Base-by-base conservation (phyloP, 306 rosid genomes). In the Cicer chorassanicum region DNA sequence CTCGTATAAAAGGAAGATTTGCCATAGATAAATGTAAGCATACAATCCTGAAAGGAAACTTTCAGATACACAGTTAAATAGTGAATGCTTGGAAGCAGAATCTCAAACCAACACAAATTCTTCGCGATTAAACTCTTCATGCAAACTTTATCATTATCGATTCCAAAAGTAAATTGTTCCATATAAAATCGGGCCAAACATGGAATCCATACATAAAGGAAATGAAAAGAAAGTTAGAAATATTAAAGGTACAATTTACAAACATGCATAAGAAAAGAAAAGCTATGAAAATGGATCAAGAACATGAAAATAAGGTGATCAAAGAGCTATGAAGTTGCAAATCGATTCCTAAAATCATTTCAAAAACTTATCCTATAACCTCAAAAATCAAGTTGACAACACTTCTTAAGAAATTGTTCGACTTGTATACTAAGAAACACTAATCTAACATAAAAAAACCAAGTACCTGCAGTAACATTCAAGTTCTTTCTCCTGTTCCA, bases 371-470 rank as follows among this genome's bases (percentile, higher is more conserved):
- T 42, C 69, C n/a, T 7, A 57, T 53, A 36, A 34, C 6, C 42
- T 36, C 60, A 56, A 48, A 65, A 65, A 65, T 29, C 72, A 83
- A 51, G 68, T 48, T 42, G 41, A n/a, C 14, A 16, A 46, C 9
- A 40, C 39, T 50, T 75, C 57, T 63, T 18, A 16, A 43, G 41
- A 46, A 61, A 48, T 64, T 46, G 43, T 65, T 15, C 42, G 36
- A 66, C 69, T 43, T 64, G 8, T 10, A n/a, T 12, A 13, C 13
- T 18, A 15, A 15, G 66, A 76, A 11, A 6, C 68, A 73, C 36
- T 46, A 13, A 74, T 34, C 36, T 24, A 16, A 8, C 10, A 48
- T 46, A 6, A 53, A 49, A 56, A 56, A 70, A 24, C 29, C 41
- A 13, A 24, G 75, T 55, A 54, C 49, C 39, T 13, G 15, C 55